These are phyloP conservation scores for Apiospora rasikravindrae DNA, from an alignment of 2,329 filamentous ascomycete genomes.

Conservation along the genomic window DNA sequence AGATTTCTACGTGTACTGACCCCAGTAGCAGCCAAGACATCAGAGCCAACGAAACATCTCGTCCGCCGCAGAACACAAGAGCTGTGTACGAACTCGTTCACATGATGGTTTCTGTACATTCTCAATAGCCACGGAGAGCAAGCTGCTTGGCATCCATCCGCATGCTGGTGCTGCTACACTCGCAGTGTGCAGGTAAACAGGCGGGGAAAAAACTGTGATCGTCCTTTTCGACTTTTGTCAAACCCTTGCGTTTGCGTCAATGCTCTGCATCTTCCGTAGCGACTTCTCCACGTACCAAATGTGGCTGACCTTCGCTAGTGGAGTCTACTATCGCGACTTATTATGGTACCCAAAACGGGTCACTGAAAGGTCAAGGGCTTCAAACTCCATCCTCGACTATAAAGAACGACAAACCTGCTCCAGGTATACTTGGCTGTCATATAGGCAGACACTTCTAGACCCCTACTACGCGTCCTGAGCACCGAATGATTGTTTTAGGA, in stretches of 20 bases:
- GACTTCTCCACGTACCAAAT: background rate
- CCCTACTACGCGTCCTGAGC: background rate
- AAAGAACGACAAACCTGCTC: background rate
- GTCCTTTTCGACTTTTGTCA: background rate
- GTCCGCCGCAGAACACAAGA: background rate
- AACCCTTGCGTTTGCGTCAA: slow-evolving; percentile 18
- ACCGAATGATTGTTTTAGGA: background rate
- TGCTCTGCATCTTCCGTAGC: slow-evolving; percentile 12
- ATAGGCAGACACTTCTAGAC: background rate
- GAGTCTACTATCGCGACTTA: slow-evolving; percentile 5
- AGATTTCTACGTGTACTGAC: background rate
- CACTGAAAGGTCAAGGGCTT: background rate
- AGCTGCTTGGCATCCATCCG: background rate
- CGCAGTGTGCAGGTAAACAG: background rate
- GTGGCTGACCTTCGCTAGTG: background rate
- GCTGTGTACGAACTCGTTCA: background rate
- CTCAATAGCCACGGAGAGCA: background rate
- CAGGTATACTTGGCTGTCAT: background rate
- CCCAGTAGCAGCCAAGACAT: background rate
- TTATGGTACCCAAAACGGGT: background rate
- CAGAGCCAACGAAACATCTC: background rate
- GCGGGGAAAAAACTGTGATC: slow-evolving; percentile 10
- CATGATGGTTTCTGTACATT: background rate
- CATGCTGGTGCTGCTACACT: background rate
- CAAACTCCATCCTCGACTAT: background rate